phyloP scores from a whole-genome alignment of 495 filamentous ascomycete genomes.

The Penicillium alfredii region DNA sequence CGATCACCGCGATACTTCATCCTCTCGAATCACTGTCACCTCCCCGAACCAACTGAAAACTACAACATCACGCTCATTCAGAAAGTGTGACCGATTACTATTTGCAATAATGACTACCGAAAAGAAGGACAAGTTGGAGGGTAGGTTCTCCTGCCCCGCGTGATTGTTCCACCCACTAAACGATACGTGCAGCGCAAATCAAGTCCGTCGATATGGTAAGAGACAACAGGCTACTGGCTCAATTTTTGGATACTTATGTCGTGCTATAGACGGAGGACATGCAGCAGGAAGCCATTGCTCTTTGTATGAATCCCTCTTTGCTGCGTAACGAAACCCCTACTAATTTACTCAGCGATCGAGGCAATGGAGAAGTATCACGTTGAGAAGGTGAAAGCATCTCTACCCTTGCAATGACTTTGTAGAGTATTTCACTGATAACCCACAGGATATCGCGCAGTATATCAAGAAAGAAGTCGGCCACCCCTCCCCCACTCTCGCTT shows the following conservation, averaged over 20 bases:
- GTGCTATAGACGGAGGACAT: slow-evolving; percentile 78
- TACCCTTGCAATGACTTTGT: slow-evolving; percentile 1
- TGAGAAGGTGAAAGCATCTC: slow-evolving; percentile 64
- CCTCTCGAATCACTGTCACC: not conserved
- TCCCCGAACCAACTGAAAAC: too few species aligned
- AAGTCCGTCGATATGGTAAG: slow-evolving; percentile 98
- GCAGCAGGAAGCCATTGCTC: slow-evolving; percentile 89
- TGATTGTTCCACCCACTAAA: slow-evolving; percentile 24
- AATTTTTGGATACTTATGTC: slow-evolving; percentile 13
- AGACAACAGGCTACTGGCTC: not conserved
- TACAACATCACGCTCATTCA: not conserved
- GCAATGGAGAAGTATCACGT: slow-evolving; percentile 90
- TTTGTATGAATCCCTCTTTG: slow-evolving; percentile 56
- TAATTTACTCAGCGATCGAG: slow-evolving; percentile 62
- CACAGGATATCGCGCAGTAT: slow-evolving; percentile 87
- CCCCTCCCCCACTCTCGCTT: slow-evolving; percentile 6
- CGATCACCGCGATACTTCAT: not conserved
- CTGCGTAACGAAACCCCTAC: slow-evolving; percentile 15
- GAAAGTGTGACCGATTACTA: not conserved
- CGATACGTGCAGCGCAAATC: slow-evolving; percentile 63
- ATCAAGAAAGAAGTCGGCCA: slow-evolving; percentile 86
- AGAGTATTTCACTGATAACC: slow-evolving; percentile 15
- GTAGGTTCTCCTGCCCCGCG: slow-evolving; percentile 36
- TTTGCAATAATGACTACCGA: slow-evolving; percentile 44
- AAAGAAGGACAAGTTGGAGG: slow-evolving; percentile 66